A percentile compares a stretch with the other conserved stretches of the same genome.
These are phyloP conservation scores for Solanum boliviense DNA, from an alignment of 257 asterid genomes.

Conservation along the genomic window DNA sequence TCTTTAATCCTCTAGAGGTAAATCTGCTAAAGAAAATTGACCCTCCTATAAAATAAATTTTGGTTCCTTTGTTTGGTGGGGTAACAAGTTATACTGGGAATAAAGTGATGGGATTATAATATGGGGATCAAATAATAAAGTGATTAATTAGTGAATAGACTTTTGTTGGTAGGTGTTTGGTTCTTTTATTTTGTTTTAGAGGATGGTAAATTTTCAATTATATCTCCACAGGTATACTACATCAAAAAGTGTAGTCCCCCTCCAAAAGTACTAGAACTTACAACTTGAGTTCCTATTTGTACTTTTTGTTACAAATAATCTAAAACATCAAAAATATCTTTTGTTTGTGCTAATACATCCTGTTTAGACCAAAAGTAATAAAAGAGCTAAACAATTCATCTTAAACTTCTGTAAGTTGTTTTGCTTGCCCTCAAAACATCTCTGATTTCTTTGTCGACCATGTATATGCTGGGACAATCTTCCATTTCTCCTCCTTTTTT, in stretches of 20 bases:
- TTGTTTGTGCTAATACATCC: neutral
- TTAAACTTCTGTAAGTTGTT: neutral
- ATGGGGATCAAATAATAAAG: neutral
- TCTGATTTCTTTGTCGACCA: neutral
- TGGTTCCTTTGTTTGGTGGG: neutral
- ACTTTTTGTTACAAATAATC: neutral
- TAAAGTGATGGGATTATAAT: neutral
- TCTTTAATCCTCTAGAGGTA: neutral
- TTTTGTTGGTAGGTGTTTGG: neutral
- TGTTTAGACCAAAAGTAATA: neutral
- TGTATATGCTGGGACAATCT: neutral
- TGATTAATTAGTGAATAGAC: neutral
- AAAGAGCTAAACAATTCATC: neutral
- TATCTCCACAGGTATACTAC: neutral
- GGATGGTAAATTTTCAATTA: neutral
- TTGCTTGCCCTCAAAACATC: neutral
- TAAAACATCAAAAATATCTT: neutral
- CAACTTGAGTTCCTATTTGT: neutral
- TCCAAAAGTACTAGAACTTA: neutral
- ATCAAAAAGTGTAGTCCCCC: neutral
- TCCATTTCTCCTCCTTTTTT: neutral
- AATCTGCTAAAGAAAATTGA: neutral
- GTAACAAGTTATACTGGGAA: neutral
- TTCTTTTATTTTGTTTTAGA: neutral
- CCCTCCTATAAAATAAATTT: neutral